Base-by-base conservation (phyloP, 371 early-diverging fungal genomes). In the Circinella umbellata region DNA sequence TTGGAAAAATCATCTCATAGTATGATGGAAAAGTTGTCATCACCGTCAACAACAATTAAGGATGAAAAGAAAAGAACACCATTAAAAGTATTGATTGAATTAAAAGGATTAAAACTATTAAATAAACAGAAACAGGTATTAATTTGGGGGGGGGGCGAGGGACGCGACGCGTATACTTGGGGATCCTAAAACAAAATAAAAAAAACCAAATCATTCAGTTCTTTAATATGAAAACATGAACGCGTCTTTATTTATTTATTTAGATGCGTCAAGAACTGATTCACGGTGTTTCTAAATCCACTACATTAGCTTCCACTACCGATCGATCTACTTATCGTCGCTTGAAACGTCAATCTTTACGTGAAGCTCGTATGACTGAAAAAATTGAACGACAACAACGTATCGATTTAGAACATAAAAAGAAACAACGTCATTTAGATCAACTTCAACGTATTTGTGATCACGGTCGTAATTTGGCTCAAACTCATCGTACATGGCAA, bases 331-430 rank as follows among this genome's bases (percentile, higher is more conserved):
- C 89, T 4, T 96, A 90, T 75, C 89, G 95, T 47, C 87, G 95
- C 18, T 85, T 93, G 86, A 96, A 97, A 88, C 95, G 93, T 73
- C 94, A 93, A 72, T 90, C 94, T 0, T 76, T 94, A 61, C 90
- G 96, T 34, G 98, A 98, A 69, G 95, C 95, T 1, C 87, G 94
- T 18, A 90, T 92, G 80, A 96, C 96, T 3, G 98, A 98, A 76
- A 91, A 89, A 79, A 88, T 93, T 46, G 98, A 98, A 76, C 84
- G 93, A 18, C 93, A 93, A 70, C 95, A 96, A 76, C 86, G 96
- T 20, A 81, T 89, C 63, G 96, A 97, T 68, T 88, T 95, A 60
- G 98, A 97, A 73, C 87, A 91, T 61, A 84, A 91, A 20, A 95
- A 97, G 81, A 88, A 88, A 71, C 90, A 94, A 73, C 93, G 94